Evolutionary conservation across 139 green algal genomes (phyloP).

Genomic region (Diplosphaera chodatii): DNA sequence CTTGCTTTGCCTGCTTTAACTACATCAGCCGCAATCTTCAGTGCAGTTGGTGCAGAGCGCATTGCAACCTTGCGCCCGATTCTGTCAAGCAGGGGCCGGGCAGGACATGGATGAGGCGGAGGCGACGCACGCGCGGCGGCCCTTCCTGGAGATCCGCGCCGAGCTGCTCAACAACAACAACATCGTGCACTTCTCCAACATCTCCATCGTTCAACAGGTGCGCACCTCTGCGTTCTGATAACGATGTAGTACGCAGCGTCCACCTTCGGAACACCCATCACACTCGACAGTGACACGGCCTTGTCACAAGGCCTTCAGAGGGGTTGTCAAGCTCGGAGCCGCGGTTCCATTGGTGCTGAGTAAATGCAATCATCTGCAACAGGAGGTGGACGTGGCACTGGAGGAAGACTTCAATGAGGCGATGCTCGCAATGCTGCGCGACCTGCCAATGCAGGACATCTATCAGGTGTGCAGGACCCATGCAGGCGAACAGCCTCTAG

Average conservation of each 20-base stretch:
- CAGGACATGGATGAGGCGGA: background rate
- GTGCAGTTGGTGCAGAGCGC: too few species aligned
- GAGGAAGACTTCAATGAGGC: conserved; percentile 57
- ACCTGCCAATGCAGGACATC: conserved; percentile 33
- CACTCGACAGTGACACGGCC: too few species aligned
- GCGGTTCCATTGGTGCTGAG: too few species aligned
- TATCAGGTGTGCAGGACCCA: conserved; percentile 7
- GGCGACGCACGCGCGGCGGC: background rate
- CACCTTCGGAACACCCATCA: too few species aligned
- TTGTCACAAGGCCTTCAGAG: too few species aligned
- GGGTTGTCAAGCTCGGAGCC: too few species aligned
- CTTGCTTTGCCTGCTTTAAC: too few species aligned
- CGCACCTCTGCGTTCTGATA: too few species aligned
- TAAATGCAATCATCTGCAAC: background rate
- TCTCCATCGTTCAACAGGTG: conserved; percentile 24
- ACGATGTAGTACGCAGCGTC: too few species aligned
- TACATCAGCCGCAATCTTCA: too few species aligned
- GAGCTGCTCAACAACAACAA: conserved; percentile 32
- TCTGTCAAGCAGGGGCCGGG: background rate
- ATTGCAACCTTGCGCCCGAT: too few species aligned
- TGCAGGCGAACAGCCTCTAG: too few species aligned
- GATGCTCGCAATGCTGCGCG: conserved; percentile 22
- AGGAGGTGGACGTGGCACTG: conserved; percentile 49
- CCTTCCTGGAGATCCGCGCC: conserved; percentile 27
- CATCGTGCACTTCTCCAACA: conserved; percentile 37